Conservation (phyloP, 768 basidiomycete genomes). For the Tricholoma saponaceum region DNA sequence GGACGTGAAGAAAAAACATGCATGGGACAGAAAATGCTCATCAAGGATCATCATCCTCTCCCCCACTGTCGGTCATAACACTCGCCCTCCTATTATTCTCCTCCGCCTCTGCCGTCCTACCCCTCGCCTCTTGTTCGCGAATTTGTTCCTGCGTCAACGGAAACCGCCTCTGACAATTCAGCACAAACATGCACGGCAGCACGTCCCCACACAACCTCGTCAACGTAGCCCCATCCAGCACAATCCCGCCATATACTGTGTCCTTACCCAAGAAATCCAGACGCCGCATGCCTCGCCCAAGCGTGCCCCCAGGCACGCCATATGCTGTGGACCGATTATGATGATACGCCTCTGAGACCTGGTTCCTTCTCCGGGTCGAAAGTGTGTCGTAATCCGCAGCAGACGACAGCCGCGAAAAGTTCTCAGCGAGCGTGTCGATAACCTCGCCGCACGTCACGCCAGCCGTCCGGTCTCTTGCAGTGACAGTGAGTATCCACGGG, state of each 20-base stretch:
- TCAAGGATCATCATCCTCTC: background rate
- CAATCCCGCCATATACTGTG: slow-evolving; percentile 64
- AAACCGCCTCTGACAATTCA: slow-evolving; percentile 50
- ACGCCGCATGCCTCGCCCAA: slow-evolving; percentile 59
- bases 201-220: slow-evolving; percentile 40
- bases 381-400: slow-evolving; percentile 50
- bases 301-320: slow-evolving; percentile 65
- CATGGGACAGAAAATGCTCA: no score
- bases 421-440: slow-evolving; percentile 47
- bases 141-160: slow-evolving; percentile 38
- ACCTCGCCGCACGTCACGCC: slow-evolving; percentile 71
- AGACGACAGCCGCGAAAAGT: slow-evolving; percentile 46
- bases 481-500: slow-evolving; percentile 52
- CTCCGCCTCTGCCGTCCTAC: background rate
- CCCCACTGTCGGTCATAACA: slow-evolving; percentile 12
- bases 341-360: slow-evolving; percentile 50
- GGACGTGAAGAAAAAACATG: no score
- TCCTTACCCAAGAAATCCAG: slow-evolving; percentile 62
- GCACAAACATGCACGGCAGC: slow-evolving; percentile 58
- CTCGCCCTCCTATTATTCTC: slow-evolving; percentile 4
- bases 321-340: slow-evolving; percentile 62
- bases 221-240: slow-evolving; percentile 38
- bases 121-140: slow-evolving; percentile 23
- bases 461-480: slow-evolving; percentile 35
- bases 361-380: slow-evolving; percentile 28